Percentiles rank a stretch among this genome's conserved stretches.
Evolutionary conservation across 345 rosid genomes (phyloP).

Genomic region (Citrus medica): DNA sequence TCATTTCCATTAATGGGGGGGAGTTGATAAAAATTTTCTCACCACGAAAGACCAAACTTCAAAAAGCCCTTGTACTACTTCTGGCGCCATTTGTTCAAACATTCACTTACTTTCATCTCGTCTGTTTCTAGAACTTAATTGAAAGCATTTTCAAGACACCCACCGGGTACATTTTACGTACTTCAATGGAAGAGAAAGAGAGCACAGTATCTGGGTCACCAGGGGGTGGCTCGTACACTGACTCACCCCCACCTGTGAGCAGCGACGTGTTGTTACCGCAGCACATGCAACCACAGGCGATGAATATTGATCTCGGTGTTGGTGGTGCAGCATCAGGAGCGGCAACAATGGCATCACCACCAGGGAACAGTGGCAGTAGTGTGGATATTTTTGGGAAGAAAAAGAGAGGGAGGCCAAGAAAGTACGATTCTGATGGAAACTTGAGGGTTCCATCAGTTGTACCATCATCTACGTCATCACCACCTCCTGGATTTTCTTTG

Average conservation of each 20-base stretch:
- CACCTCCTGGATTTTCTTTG: slow-evolving; percentile 34
- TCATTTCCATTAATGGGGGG: slow-evolving; percentile 23
- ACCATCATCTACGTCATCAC: slow-evolving; percentile 6
- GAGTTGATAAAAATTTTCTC: slow-evolving; percentile 21
- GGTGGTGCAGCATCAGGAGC: neutral
- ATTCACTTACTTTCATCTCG: neutral
- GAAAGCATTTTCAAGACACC: neutral
- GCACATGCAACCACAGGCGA: slow-evolving; percentile 6
- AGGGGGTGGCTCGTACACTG: slow-evolving; percentile 33
- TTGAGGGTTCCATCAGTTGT: slow-evolving; percentile 20
- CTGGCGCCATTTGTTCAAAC: slow-evolving; percentile 46
- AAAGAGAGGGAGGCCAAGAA: slow-evolving; percentile 58
- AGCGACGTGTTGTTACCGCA: slow-evolving; percentile 13
- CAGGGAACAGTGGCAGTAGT: slow-evolving; percentile 3
- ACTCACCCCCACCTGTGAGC: slow-evolving; percentile 39
- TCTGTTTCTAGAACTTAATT: neutral
- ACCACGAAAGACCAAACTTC: neutral
- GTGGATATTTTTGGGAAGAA: slow-evolving; percentile 30
- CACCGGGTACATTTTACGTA: neutral
- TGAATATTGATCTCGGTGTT: neutral
- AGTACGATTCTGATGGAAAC: slow-evolving; percentile 41
- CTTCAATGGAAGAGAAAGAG: slow-evolving; percentile 41
- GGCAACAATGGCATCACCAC: neutral
- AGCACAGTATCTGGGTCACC: slow-evolving; percentile 35
- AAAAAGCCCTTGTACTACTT: slow-evolving; percentile 15